Conservation (phyloP, 768 basidiomycete genomes). For the Leccinum broughii region DNA sequence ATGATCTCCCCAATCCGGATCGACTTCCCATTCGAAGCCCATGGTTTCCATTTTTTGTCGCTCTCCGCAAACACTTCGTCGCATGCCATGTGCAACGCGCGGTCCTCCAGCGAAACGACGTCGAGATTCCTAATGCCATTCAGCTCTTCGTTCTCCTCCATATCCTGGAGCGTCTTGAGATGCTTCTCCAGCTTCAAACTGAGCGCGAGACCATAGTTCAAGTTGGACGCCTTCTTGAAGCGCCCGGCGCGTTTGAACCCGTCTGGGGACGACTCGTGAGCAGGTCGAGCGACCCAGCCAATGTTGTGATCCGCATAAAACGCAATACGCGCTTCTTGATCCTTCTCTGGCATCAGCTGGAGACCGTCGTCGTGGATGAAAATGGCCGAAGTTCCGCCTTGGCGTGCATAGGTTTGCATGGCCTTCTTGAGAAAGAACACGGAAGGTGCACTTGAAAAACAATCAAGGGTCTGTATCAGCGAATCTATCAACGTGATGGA, state of each 20-base stretch:
- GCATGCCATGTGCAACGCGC: slow-evolving; percentile 69
- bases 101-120: slow-evolving; percentile 61
- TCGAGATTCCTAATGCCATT: slow-evolving; percentile 31
- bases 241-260: slow-evolving; percentile 58
- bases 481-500: not conserved
- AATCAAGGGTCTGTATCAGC: not conserved
- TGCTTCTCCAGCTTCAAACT: slow-evolving; percentile 37
- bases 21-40: slow-evolving; percentile 75
- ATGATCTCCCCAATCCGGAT: slow-evolving; percentile 78
- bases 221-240: slow-evolving; percentile 93
- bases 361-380: slow-evolving; percentile 66
- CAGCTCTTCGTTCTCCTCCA: slow-evolving; percentile 43
- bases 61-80: slow-evolving; percentile 68
- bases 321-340: slow-evolving; percentile 47
- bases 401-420: slow-evolving; percentile 64
- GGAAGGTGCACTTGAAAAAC: slow-evolving; percentile 53
- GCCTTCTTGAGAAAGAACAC: slow-evolving; percentile 65
- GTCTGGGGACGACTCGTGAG: slow-evolving; percentile 31
- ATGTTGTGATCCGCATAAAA: slow-evolving; percentile 61
- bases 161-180: slow-evolving; percentile 39
- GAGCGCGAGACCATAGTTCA: slow-evolving; percentile 72
- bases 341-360: slow-evolving; percentile 46
- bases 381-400: slow-evolving; percentile 59
- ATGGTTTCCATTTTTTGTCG: slow-evolving; percentile 62
- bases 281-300: slow-evolving; percentile 61